phyloP scores from a whole-genome alignment of 2,329 filamentous ascomycete genomes.

The Trichophyton benhamiae region DNA sequence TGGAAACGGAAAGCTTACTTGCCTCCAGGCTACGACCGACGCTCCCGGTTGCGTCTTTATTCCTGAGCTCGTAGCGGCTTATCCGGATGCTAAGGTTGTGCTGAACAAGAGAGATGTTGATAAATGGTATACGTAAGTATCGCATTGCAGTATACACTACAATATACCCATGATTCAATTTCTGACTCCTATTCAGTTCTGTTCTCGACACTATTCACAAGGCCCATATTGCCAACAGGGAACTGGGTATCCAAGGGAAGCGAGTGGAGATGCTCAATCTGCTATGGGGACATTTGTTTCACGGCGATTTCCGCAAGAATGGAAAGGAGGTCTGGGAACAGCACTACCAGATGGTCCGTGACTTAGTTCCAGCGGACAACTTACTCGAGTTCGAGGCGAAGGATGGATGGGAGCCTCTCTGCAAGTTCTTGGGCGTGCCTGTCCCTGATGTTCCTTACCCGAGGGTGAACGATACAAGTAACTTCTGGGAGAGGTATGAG shows the following conservation, averaged over 20 bases:
- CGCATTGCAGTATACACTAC: neutral
- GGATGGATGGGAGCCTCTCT: slow-evolving; percentile 38
- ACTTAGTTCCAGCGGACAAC: slow-evolving; percentile 37
- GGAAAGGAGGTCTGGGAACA: slow-evolving; percentile 51
- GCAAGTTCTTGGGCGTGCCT: slow-evolving; percentile 28
- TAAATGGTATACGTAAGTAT: slow-evolving; percentile 37
- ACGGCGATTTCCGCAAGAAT: slow-evolving; percentile 48
- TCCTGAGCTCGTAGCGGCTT: slow-evolving; percentile 57
- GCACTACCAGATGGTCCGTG: slow-evolving; percentile 43
- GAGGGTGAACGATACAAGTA: slow-evolving; percentile 17
- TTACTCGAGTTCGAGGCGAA: slow-evolving; percentile 44
- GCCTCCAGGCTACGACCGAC: slow-evolving; percentile 49
- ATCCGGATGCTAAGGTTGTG: slow-evolving; percentile 60
- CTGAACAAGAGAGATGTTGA: slow-evolving; percentile 55
- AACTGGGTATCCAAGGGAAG: neutral
- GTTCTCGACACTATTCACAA: slow-evolving; percentile 1
- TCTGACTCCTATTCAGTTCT: neutral
- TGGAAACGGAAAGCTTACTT: neutral
- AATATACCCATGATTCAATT: neutral
- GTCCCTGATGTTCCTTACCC: slow-evolving; percentile 28
- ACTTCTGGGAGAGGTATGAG: neutral
- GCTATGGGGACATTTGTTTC: neutral
- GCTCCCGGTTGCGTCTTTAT: slow-evolving; percentile 57
- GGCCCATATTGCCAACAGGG: neutral
- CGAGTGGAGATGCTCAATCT: neutral